A percentile compares a stretch with the other conserved stretches of the same genome.
Evolutionary conservation across 441 rosid species (phyloP).

Genomic region (Rhodomyrtus psidioides): DNA sequence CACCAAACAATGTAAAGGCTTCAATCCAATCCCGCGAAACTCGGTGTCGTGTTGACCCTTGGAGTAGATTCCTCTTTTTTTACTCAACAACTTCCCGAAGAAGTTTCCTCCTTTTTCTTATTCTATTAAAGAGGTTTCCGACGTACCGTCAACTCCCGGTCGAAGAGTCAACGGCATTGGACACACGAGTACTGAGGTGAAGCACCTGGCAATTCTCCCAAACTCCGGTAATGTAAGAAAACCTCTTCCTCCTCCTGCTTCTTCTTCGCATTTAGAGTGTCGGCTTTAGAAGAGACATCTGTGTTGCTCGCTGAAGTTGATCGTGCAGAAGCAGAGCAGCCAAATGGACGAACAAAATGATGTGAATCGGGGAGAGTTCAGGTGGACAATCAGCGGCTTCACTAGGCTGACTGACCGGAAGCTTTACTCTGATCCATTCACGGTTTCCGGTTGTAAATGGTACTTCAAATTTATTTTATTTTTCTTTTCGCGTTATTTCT

Average conservation of each 20-base stretch:
- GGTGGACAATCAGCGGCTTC: background rate
- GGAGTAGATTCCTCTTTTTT: background rate
- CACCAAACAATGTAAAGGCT: no score
- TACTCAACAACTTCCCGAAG: background rate
- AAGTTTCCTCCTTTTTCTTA: background rate
- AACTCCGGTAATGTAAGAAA: background rate
- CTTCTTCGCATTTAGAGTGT: background rate
- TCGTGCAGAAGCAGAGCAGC: background rate
- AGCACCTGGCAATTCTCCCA: background rate
- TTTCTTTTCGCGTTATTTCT: background rate
- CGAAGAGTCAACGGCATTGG: background rate
- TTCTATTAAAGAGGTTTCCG: background rate
- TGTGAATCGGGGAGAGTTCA: background rate
- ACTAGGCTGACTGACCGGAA: background rate
- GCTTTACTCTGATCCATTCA: background rate
- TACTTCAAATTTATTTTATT: background rate
- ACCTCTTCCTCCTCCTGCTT: background rate
- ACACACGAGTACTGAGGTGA: background rate
- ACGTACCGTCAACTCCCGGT: background rate
- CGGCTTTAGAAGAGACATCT: background rate
- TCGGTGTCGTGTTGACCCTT: background rate
- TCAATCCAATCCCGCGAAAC: no score
- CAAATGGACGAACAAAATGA: background rate
- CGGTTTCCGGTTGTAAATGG: background rate
- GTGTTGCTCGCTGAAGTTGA: background rate